Evolutionary conservation across 306 rosid genomes (phyloP), one percentile per base, ranked within the genome.

Genomic region (Glycine soja): DNA sequence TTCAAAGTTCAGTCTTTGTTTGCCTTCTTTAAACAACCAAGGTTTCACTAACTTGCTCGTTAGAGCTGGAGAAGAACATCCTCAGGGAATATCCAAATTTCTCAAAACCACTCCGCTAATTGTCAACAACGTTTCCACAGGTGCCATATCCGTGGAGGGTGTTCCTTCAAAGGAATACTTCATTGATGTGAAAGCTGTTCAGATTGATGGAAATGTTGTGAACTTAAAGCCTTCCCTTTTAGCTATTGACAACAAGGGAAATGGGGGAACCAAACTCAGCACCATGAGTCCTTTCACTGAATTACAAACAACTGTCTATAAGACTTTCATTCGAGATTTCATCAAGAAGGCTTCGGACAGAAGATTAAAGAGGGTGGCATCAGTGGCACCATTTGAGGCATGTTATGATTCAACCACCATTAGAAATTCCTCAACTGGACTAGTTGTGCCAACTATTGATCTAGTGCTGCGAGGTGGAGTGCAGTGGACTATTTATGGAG

Each of bases 341-440:
- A 54, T 54, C 38, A 83, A 86, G 52, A 58, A 47, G 50, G 87
- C 87, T 51, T 74, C 72, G 3, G 80, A 65, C 0, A 70, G 73
- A 38, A 86, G 19, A 11, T 61, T 80, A 7, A 79, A 78, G 13
- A 79, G 75, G 30, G 83, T 83, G 65, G 80, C 83, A 8, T 59
- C 85, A 4, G 83, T 75, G 74, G 45, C 68, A 30, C 87, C 84
- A 38, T 83, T 83, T 53, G 74, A 74, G 67, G 83, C 87, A 9
- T 86, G 89, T 58, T 86, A 45, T 43, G 80, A 82, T n/a, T 13
- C 72, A 62, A 73, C 8, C 16, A 56, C 74, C 3, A 34, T 40
- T 43, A 42, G 43, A 3, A 70, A 48, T 5, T 70, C 69, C 2
- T 2, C 2, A 1, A 38, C 32, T 3, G 82, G 77, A 30, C 42